Evolutionary conservation across 352 stramenopile species (phyloP), one percentile per base, ranked within the genome.

Genomic region (Phytophthora sp.): DNA sequence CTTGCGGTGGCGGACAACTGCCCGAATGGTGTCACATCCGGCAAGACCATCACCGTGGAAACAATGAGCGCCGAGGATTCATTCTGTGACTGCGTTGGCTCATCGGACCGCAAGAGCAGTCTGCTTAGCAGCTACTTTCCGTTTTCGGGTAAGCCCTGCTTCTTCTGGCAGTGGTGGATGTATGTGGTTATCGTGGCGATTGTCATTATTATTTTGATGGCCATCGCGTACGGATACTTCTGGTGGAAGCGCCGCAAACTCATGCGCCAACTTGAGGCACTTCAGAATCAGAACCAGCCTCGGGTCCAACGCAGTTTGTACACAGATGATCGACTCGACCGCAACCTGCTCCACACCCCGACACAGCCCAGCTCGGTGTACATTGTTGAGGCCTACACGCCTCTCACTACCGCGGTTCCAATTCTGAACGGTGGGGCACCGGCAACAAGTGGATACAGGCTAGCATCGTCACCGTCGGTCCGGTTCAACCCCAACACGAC

Each of bases 91-190:
- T 95, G 84, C 30, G 65, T 94, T 1, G 78, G 77, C 23, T 69
- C 72, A 6, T 69, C 61, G 20, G 83, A 92, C 64, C 68, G 71
- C 34, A 88, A 81, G 54, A 77, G 60, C 34, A 91, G 69, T 24
- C 55, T 92, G n/a, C 32, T 95, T 20, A 87, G 66, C 30, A 84
- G 75, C 32, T 87, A 82, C 41, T 52, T 82, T 17, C 83, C 84
- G 4, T 84, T 89, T 59, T 76, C 74, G 10, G 63, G 72, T 61
- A 91, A 89, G 45, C 72, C 78, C 13, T 95, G 87, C 74, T 93
- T 85, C 79, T 92, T 92, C 64, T 95, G 87, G 87, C 70, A 87
- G 44, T 95, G 87, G 87, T 95, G 87, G 87, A 94, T 91, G 82
- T 94, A 95, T 57, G 68, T 95, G 23, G 76, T 95, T 5, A 57